These are phyloP conservation scores for Chlorella sp. DNA, from an alignment of 139 green algal species.

Conservation along the genomic window DNA sequence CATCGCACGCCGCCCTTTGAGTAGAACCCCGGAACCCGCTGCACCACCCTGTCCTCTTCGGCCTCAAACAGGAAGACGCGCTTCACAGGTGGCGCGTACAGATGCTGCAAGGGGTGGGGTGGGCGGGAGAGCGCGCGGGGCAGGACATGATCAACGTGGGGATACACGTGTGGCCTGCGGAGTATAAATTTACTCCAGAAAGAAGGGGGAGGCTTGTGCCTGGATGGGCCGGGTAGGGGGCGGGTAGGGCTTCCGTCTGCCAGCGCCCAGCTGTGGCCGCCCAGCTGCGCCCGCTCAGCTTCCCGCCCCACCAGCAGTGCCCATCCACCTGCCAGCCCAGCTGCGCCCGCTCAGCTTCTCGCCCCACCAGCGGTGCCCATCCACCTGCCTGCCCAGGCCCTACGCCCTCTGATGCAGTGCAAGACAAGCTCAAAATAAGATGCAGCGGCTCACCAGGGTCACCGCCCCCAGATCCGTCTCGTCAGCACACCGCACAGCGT, in stretches of 20 bases:
- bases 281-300: no score
- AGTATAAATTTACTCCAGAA: no score
- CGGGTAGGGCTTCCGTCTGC: no score
- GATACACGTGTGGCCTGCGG: no score
- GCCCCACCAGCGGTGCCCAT: neutral
- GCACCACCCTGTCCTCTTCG: conserved; percentile 11
- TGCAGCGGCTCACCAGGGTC: conserved; percentile 27
- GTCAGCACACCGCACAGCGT: conserved; percentile 38
- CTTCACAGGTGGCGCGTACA: conserved; percentile 44
- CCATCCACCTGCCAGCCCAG: neutral
- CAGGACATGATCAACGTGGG: no score
- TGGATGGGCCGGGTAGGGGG: no score
- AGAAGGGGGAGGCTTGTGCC: neutral
- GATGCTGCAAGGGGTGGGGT: neutral
- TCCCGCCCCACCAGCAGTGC: no score
- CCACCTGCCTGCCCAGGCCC: neutral
- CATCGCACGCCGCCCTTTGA: neutral
- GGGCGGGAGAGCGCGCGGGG: neutral
- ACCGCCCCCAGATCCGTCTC: conserved; percentile 24
- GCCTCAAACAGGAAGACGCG: conserved; percentile 45
- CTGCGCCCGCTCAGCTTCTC: neutral
- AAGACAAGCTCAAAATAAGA: neutral
- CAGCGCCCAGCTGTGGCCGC: neutral
- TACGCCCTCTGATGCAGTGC: neutral
- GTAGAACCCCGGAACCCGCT: neutral